phyloP scores from a whole-genome alignment of 2,329 filamentous ascomycete species.

The Beauveria australis region DNA sequence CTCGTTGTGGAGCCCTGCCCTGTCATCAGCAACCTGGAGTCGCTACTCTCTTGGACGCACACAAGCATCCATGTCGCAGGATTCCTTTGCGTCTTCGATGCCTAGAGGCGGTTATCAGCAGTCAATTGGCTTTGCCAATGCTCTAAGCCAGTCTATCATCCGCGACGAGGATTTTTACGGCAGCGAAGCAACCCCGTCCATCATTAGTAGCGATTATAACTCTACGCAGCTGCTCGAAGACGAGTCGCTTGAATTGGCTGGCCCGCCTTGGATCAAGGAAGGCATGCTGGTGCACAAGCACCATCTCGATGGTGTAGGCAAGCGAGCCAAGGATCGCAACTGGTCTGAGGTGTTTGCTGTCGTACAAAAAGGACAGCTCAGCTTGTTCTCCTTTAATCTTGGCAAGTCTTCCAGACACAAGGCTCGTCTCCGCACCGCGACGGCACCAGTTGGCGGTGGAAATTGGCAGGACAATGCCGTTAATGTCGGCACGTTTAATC shows the following conservation, averaged over 20 bases:
- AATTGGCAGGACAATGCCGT: slow-evolving; percentile 99
- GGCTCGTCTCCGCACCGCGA: slow-evolving; percentile 43
- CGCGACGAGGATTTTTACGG: slow-evolving; percentile 66
- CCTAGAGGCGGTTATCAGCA: slow-evolving; percentile 81
- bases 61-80: slow-evolving; percentile 83
- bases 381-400: slow-evolving; percentile 85
- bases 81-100: slow-evolving; percentile 74
- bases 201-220: slow-evolving; percentile 52
- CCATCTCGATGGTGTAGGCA: slow-evolving; percentile 82
- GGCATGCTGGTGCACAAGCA: slow-evolving; percentile 95
- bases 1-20: slow-evolving; percentile 79
- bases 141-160: slow-evolving; percentile 91
- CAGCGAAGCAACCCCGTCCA: slow-evolving; percentile 37
- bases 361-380: slow-evolving; percentile 88
- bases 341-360: slow-evolving; percentile 96
- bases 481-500: slow-evolving; percentile 74
- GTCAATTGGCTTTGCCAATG: slow-evolving; percentile 95
- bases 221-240: slow-evolving; percentile 71
- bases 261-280: slow-evolving; percentile 97
- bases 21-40: slow-evolving; percentile 91
- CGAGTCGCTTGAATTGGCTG: slow-evolving; percentile 81
- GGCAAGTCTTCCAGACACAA: slow-evolving; percentile 69
- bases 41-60: slow-evolving; percentile 88
- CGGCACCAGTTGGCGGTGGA: slow-evolving; percentile 63
- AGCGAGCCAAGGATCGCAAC: slow-evolving; percentile 85